These are phyloP conservation scores for Linnemannia exigua DNA, from an alignment of 192 early-diverging fungal species.

Conservation along the genomic window DNA sequence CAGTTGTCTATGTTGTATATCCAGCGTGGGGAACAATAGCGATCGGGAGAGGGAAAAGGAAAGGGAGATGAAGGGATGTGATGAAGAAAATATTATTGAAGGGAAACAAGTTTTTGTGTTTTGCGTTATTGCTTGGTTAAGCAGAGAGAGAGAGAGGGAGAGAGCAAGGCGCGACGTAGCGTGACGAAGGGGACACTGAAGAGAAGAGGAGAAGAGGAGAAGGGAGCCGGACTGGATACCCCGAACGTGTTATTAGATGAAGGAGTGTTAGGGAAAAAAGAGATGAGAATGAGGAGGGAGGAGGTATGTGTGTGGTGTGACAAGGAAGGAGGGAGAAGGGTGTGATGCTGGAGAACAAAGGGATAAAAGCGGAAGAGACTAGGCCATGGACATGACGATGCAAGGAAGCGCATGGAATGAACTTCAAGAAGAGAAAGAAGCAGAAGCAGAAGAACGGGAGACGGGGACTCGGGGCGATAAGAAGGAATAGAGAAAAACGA, in stretches of 20 bases:
- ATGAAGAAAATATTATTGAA: too few relatives aligned
- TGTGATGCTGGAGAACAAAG: neutral
- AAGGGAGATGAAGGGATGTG: neutral
- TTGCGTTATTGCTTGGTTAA: neutral
- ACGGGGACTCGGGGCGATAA: neutral
- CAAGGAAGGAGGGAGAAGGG: neutral
- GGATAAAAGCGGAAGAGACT: neutral
- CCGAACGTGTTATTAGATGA: neutral
- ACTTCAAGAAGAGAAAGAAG: neutral
- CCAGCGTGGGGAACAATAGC: neutral
- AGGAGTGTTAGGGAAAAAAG: neutral
- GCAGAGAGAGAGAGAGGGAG: neutral
- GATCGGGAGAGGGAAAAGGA: neutral
- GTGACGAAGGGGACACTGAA: neutral
- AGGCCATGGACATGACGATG: neutral
- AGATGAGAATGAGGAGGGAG: neutral
- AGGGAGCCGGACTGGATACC: neutral
- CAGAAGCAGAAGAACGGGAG: neutral
- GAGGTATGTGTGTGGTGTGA: too few relatives aligned
- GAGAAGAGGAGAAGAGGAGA: neutral
- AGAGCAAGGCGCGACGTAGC: neutral
- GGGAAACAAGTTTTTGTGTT: neutral
- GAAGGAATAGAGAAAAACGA: neutral
- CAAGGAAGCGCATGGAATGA: neutral
- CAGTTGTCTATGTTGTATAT: neutral